Conservation (phyloP, 2,329 filamentous ascomycete species). For the Ophiognomonia clavigignenti-juglandacearum region DNA sequence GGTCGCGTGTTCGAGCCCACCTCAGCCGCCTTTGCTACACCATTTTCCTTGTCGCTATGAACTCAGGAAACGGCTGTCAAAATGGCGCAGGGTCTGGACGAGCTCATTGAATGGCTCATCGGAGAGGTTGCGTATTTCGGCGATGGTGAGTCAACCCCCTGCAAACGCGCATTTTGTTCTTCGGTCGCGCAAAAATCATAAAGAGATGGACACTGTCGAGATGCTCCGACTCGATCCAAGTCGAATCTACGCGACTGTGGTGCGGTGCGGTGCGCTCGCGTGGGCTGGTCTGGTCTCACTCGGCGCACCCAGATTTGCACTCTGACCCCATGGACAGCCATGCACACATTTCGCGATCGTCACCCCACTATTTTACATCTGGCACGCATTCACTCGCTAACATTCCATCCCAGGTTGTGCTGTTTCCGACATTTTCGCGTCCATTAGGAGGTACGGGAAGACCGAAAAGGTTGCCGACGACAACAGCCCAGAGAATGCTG, state of each 20-base stretch:
- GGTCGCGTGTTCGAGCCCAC: slow-evolving; percentile 16
- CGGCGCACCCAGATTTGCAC: too few relatives aligned
- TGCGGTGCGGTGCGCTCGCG: neutral
- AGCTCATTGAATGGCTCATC: slow-evolving; percentile 39
- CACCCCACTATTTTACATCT: too few relatives aligned
- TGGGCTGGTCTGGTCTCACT: neutral
- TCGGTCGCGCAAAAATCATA: neutral
- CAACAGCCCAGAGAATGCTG: neutral
- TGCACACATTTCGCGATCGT: too few relatives aligned
- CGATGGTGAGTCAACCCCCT: slow-evolving; percentile 30
- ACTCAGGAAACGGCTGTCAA: slow-evolving; percentile 18
- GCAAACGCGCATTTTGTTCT: neutral
- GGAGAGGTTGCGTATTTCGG: slow-evolving; percentile 39
- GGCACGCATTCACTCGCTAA: too few relatives aligned
- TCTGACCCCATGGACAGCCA: too few relatives aligned
- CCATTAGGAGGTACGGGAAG: slow-evolving; percentile 17
- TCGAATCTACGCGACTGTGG: too few relatives aligned
- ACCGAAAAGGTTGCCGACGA: slow-evolving; percentile 3
- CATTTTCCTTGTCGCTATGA: slow-evolving; percentile 20
- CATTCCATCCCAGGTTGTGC: slow-evolving; percentile 14
- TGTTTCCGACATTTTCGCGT: slow-evolving; percentile 18
- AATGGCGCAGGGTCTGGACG: slow-evolving; percentile 37
- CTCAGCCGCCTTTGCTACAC: slow-evolving; percentile 17
- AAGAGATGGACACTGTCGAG: neutral
- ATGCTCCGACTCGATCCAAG: neutral